phyloP scores from a whole-genome alignment of 225 moss, liverwort and hornwort genomes.

The Marchantia polymorpha region DNA sequence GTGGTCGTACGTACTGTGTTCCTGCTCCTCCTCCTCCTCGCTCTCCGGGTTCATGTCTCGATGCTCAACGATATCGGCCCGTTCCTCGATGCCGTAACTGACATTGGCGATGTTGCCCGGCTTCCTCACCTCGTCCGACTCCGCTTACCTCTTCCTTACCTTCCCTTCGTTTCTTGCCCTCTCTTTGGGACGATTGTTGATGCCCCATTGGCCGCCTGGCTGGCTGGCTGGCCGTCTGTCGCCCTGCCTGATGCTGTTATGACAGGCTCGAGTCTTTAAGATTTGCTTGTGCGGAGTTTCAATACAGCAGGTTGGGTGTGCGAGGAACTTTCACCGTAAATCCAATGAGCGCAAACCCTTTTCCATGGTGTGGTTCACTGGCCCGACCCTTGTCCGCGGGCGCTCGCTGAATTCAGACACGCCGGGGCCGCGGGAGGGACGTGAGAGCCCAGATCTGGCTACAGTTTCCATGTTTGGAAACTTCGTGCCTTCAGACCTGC shows the following conservation, averaged over 20 bases:
- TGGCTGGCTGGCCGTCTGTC: not conserved
- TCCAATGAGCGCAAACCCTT: too few relatives aligned
- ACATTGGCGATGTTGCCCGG: not conserved
- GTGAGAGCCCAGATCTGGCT: not conserved
- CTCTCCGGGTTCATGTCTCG: not conserved
- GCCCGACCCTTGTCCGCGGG: too few relatives aligned
- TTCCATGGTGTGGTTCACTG: too few relatives aligned
- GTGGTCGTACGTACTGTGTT: not conserved
- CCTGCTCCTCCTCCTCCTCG: not conserved
- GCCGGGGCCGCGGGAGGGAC: not conserved
- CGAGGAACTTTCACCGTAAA: too few relatives aligned
- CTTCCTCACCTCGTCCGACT: not conserved
- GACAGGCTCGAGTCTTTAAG: too few relatives aligned
- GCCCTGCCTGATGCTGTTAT: not conserved
- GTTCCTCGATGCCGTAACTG: not conserved
- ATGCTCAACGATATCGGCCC: not conserved
- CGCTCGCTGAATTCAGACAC: too few relatives aligned
- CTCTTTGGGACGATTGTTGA: too few relatives aligned
- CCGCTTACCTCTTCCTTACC: too few relatives aligned
- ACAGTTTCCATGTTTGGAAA: not conserved
- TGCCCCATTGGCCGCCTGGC: too few relatives aligned
- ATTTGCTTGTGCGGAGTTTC: too few relatives aligned
- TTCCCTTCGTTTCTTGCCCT: too few relatives aligned
- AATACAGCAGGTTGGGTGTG: too few relatives aligned
- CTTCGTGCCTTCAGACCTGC: not conserved